phyloP scores from a whole-genome alignment of 108 stramenopile species.

The Epipyxis sp. region DNA sequence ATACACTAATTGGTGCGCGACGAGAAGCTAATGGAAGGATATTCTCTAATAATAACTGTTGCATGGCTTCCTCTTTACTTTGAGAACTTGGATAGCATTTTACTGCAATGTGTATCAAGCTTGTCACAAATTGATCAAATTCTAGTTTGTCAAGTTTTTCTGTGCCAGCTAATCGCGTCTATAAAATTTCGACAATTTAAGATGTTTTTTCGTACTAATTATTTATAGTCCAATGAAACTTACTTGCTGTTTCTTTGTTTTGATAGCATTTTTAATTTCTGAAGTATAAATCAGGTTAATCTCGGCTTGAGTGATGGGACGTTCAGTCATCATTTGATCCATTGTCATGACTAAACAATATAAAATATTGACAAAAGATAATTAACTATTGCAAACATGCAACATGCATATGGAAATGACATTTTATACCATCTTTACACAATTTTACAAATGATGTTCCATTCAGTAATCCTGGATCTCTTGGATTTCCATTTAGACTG shows the following conservation, averaged over 20 bases:
- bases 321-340: conserved; percentile 18
- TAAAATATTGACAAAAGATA: too few relatives aligned
- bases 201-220: not conserved
- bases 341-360: conserved; percentile 3
- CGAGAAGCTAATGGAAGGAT: conserved; percentile 56
- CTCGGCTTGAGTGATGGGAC: not conserved
- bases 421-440: conserved; percentile 30
- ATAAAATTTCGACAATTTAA: not conserved
- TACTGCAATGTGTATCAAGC: conserved; percentile 42
- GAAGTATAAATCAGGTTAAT: conserved; percentile 22
- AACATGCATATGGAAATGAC: too few relatives aligned
- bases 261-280: not conserved
- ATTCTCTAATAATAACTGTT: conserved; percentile 58
- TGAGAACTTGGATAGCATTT: conserved; percentile 36
- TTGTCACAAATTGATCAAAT: conserved; percentile 53
- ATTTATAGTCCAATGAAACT: not conserved
- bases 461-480: conserved; percentile 38
- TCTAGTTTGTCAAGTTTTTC: conserved; percentile 40
- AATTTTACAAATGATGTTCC: conserved; percentile 24
- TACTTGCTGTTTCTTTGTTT: not conserved
- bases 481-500: conserved; percentile 55
- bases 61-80: conserved; percentile 35
- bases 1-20: conserved; percentile 37
- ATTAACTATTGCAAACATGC: too few relatives aligned
- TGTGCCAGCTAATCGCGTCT: not conserved